Evolutionary conservation across 441 rosid species (phyloP).

Genomic region (Erodium texanum): DNA sequence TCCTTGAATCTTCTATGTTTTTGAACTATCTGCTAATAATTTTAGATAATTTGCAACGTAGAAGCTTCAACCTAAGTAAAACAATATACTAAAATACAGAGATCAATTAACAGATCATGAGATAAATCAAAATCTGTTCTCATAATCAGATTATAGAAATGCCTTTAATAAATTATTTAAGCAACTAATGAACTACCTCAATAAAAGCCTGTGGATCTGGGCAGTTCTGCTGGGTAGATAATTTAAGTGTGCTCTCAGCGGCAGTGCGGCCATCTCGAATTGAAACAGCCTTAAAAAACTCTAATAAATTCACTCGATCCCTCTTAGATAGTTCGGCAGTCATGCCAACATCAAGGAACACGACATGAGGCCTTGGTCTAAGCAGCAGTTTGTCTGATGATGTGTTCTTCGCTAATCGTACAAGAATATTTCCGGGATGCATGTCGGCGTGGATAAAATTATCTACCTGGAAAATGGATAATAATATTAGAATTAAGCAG

Average conservation of each 20-base stretch:
- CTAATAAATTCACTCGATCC: constrained; percentile 71
- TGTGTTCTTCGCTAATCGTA: constrained; percentile 54
- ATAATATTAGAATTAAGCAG: neutral
- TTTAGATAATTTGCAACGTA: no score
- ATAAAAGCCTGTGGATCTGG: constrained; percentile 87
- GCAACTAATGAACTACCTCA: constrained; percentile 36
- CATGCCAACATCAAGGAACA: constrained; percentile 99
- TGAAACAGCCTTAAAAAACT: constrained; percentile 91
- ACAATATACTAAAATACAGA: no score
- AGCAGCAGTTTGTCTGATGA: constrained; percentile 61
- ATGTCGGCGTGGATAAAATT: constrained; percentile 99
- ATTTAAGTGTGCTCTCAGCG: constrained; percentile 62
- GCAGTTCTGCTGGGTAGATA: constrained; percentile 84
- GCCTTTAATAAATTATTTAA: neutral
- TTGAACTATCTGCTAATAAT: no score
- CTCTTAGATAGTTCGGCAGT: constrained; percentile 95
- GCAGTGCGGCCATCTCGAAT: constrained; percentile 89
- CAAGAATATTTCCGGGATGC: constrained; percentile 99
- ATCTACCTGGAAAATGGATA: constrained; percentile 64
- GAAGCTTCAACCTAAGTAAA: no score
- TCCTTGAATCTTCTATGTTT: no score
- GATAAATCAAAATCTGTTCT: no score
- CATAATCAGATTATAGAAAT: no score
- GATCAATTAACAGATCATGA: no score
- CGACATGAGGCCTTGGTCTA: constrained; percentile 73